These are phyloP conservation scores for Pseudoneurospora amorphoporcata DNA, from an alignment of 495 filamentous ascomycete genomes.

Conservation along the genomic window DNA sequence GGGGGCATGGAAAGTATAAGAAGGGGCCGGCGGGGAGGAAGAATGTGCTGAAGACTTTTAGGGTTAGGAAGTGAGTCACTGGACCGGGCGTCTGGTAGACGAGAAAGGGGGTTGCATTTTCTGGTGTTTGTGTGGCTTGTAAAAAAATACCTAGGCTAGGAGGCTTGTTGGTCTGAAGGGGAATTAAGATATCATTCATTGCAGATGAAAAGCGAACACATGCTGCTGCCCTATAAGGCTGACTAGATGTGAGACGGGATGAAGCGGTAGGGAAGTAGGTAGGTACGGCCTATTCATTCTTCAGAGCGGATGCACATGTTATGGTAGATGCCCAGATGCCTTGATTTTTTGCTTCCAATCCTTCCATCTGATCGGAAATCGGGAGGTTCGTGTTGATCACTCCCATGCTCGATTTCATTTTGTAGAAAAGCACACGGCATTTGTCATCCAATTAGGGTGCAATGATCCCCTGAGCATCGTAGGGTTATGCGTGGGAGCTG, in stretches of 20 bases:
- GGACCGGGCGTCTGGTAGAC: background rate
- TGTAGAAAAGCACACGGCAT: background rate
- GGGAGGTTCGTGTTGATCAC: background rate
- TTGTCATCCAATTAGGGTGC: background rate
- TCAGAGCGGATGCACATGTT: no score
- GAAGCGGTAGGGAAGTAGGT: background rate
- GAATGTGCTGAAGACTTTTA: constrained; percentile 89
- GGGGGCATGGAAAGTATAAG: constrained; percentile 38
- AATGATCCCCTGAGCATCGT: background rate
- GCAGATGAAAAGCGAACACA: background rate
- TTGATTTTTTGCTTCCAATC: background rate
- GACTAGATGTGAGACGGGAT: background rate
- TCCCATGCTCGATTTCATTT: background rate
- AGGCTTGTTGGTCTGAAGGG: background rate
- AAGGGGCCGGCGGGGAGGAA: constrained; percentile 39
- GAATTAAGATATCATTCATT: background rate
- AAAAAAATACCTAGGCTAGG: background rate
- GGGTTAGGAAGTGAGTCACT: constrained; percentile 39
- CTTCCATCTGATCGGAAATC: background rate
- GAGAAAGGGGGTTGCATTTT: background rate
- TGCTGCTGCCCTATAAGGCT: background rate
- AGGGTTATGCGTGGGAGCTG: background rate
- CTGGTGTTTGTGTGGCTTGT: background rate
- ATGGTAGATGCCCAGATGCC: background rate
- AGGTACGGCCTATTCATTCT: background rate